Base-by-base conservation (phyloP, 257 asterid species). In the Ehretia macrophylla region DNA sequence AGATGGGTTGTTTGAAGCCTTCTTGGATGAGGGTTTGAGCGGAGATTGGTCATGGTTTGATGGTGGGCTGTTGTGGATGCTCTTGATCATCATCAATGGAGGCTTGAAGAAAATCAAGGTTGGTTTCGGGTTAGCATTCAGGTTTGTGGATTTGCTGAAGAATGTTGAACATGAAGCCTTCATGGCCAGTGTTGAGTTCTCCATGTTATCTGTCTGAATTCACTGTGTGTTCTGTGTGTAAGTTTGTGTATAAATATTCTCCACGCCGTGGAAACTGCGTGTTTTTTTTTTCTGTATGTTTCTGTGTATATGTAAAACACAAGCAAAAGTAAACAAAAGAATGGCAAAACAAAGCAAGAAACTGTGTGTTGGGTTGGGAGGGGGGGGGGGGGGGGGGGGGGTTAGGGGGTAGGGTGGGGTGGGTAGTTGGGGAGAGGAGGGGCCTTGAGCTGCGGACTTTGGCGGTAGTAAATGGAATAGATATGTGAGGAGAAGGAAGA, bases 111-210 rank as follows among this genome's bases (percentile, higher is more conserved):
- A 46, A 61, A 66, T 11, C 1, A 48, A 62, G 45, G 48, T 14
- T 14, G 61, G 54, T 5, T 11, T 55, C 1, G 42, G 51, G 3
- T 13, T 52, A 4, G 23, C 50, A 5, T 51, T 35, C 45, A 32
- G 23, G 44, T 37, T 51, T 57, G 69, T 79, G 45, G 75, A 76
- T 51, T 55, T 67, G 57, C 75, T 50, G 56, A 86, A 60, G 61
- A 75, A 59, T 38, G 73, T 72, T 8, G 87, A 66, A 58, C 72
- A 67, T 16, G 79, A 77, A 32, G 85, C 80, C 39, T 59, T 69
- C 79, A 80, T 64, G 45, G 82, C 67, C 54, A 74, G 12, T 59
- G 64, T 63, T 35, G 86, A 66, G 10, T 87, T 27, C 20, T 84
- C 90, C 97, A 86, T 84, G 19, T 17, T 27, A 42, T 42, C 47